Evolutionary conservation across 106 monocot species (phyloP), one percentile per base, ranked within the genome.

Genomic region (Hemerocallis citrina): DNA sequence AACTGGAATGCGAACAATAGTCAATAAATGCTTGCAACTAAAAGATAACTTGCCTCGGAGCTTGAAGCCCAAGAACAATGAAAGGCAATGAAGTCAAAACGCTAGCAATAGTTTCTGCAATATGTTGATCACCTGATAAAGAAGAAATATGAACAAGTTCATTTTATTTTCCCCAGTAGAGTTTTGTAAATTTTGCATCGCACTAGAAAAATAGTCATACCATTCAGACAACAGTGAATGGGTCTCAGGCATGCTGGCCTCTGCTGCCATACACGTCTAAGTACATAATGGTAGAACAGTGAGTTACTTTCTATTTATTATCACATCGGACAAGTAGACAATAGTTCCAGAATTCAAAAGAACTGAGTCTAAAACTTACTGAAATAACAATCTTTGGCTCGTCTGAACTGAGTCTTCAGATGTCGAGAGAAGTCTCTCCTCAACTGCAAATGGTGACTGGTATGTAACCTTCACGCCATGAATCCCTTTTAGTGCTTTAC

Each of bases 61-160:
- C 45, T 41, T 83, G 89, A 16, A 80, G 38, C 42, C 93, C 93
- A 40, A 93, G 82, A 62, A 81, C 62, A 66, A 93, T 78, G 54
- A 93, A 93, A 54, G 93, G 93, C 11, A 93, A 44, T 27, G 93
- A 93, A 21, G 93, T 89, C 36, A 89, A 9, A 21, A 93, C 93
- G 66, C 89, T 93, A 31, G 73, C 93, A 63, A 83, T 27, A 7
- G 85, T 93, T 68, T 93, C 93, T 30, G 63, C 61, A 32, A 82
- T 20, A 46, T 35, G 64, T 42, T 61, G 70, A 59, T 89, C 93
- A 72, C 93, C 93, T 89, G 52, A 55, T 22, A 63, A 33, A 54
- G 40, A 22, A 62, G 47, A 37, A 66, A 42, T 3, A 68, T 2
- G 63, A 6, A 36, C 4, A 29, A 48, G 50, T 37, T 6, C n/a